These are phyloP conservation scores for Zymoseptoria ardabiliae DNA, from an alignment of 2,329 filamentous ascomycete species.

Conservation along the genomic window DNA sequence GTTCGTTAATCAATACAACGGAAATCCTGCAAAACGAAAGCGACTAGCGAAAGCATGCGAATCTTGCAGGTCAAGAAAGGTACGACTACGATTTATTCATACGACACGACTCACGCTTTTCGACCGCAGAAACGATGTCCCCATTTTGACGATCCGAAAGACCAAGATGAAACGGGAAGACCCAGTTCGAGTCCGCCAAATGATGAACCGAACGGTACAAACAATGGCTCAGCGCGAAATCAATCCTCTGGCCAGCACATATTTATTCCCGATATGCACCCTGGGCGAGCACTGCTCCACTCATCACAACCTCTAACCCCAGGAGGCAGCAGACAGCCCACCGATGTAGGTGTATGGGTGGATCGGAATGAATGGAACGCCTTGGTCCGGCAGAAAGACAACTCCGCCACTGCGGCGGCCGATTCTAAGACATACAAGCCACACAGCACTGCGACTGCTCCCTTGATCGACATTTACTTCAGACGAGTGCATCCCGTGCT, in stretches of 20 bases:
- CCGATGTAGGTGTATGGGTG: slow-evolving; percentile 31
- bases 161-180: background rate
- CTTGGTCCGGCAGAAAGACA: slow-evolving; percentile 21
- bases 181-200: slow-evolving; percentile 4
- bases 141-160: slow-evolving; percentile 17
- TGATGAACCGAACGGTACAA: background rate
- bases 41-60: slow-evolving; percentile 29
- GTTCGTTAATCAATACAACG: slow-evolving; percentile 29
- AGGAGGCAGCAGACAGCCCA: slow-evolving; percentile 10
- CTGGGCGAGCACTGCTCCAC: slow-evolving; percentile 41
- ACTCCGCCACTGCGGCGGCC: slow-evolving; percentile 2
- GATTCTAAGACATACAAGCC: slow-evolving; percentile 12
- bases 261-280: slow-evolving; percentile 42
- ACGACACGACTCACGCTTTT: background rate
- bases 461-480: slow-evolving; percentile 42
- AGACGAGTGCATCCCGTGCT: slow-evolving; percentile 40
- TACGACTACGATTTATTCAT: slow-evolving; percentile 2
- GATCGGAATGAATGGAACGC: slow-evolving; percentile 28
- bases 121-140: slow-evolving; percentile 27
- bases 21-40: slow-evolving; percentile 25
- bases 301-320: slow-evolving; percentile 24
- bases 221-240: background rate
- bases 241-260: background rate
- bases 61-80: slow-evolving; percentile 26
- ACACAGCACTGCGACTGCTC: slow-evolving; percentile 30